Evolutionary conservation across 768 basidiomycete species (phyloP), one percentile per base, ranked within the genome.

Genomic region (Tulasnella sp.): DNA sequence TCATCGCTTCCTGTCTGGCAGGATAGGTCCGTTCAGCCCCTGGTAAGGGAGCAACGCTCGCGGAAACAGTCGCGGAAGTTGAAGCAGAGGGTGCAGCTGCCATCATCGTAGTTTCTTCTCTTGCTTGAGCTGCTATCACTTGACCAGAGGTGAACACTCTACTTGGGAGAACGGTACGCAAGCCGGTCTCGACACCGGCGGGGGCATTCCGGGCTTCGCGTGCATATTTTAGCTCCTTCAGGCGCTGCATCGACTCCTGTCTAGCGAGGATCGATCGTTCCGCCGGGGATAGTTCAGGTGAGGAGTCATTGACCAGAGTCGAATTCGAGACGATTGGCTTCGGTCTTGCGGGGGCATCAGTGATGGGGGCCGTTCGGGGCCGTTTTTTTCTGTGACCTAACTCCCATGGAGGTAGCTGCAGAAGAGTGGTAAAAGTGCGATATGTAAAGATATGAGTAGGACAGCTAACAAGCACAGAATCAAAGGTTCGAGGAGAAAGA

Each of bases 211-310:
- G 42, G 0, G 37, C 61, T 67, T 67, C 61, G 4, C 61, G 61
- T 67, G 61, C 18, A 20, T 70, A 70, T 71, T 57, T 67, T 20
- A 72, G 70, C 70, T 77, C 77, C 32, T 77, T 40, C 69, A 77
- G 18, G 18, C 70, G 77, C 16, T 48, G 69, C 29, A 70, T 35
- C 23, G 77, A 44, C 35, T 77, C 77, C 51, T 77, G 69, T 70
- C 77, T 11, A 0, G 44, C 69, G 7, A 70, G 71, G n/a, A 51
- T 39, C 39, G 77, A 77, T 69, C 51, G 61, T 44, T 77, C 77
- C 44, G 40, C 29, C 16, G 77, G 77, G 32, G 77, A 77, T 13
- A 77, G 44, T n/a, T 77, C 70, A 29, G 77, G 77, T 37, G 77
- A 48, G 42, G 70, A 77, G 7, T 39, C 77, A 16, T 32, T 46